Base-by-base conservation (phyloP, 2,329 filamentous ascomycete species). In the Lachnellula willkommii region DNA sequence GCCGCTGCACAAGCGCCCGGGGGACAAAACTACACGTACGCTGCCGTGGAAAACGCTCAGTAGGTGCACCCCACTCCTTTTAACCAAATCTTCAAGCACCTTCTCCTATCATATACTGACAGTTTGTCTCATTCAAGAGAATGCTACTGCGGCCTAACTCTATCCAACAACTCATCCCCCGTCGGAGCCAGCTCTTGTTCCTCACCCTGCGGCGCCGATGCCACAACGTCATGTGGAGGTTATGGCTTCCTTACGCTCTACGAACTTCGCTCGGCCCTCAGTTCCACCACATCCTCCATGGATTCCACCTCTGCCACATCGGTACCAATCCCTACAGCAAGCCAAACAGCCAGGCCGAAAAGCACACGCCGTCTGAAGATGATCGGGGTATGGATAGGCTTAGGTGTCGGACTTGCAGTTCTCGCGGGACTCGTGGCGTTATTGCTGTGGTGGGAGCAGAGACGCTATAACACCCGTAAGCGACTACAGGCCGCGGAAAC, bases 61-160 rank as follows among this genome's bases (percentile, higher is more conserved):
- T 61, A 58, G 26, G 53, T 51, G 0, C 8, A 9, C 4, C 5
- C 39, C 12, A 12, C 28, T 40, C 35, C 32, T 26, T n/a, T 20
- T 52, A 5, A 45, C 12, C 9, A 3, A 45, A 6, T 20, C 20
- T 26, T 45, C n/a, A 26, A 42, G 37, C n/a, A 46, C 3, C 14
- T 17, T 42, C 2, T 7, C 8, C 24, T 46, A 17, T 9, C 24
- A 24, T 22, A 17, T 49, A 8, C 47, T 42, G 14, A 37, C 24
- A 15, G 5, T 37, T 53, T 22, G n/a, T 40, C 43, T 11, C 32
- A 11, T 28, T 2, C 14, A 35, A 58, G 56, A 39, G 47, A 55
- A 40, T 62, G 58, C 52, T 60, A 55, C 39, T 62, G 60, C n/a
- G 58, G 58, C 26, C 28, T 54, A 5, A 55, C 54, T 5, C 52